These are phyloP conservation scores for Diaporthe nobilis DNA, from an alignment of 2,329 filamentous ascomycete species.

Conservation along the genomic window DNA sequence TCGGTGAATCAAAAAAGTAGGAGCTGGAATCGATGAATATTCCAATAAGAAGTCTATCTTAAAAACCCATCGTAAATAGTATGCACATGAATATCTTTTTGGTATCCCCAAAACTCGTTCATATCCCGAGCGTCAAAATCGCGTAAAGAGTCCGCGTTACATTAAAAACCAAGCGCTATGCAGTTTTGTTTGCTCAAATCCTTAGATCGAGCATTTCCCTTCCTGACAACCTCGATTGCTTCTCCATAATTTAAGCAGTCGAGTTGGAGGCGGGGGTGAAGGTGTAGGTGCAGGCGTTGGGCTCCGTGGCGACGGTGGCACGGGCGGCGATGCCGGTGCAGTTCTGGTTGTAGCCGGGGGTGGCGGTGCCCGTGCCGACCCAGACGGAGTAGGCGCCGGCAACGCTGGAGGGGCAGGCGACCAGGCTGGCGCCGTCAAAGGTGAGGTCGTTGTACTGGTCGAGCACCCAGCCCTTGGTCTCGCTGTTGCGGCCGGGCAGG, in stretches of 20 bases:
- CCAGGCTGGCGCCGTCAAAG: conserved; percentile 60
- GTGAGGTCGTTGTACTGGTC: conserved; percentile 59
- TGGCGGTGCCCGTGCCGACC: conserved; percentile 49
- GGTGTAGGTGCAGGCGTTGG: conserved; percentile 21
- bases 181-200: not conserved
- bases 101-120: not conserved
- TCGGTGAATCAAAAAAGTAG: not conserved
- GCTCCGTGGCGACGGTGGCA: not conserved
- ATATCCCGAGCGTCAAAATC: conserved; percentile 22
- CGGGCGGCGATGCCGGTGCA: conserved; percentile 55
- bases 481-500: conserved; percentile 55
- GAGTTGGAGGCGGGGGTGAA: conserved; percentile 11
- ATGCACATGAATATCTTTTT: conserved; percentile 22
- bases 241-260: not conserved
- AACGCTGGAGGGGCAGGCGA: conserved; percentile 66
- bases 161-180: conserved; percentile 32
- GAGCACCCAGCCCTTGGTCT: conserved; percentile 64
- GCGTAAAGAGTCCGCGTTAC: conserved; percentile 32
- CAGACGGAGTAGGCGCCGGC: conserved; percentile 60
- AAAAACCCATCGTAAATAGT: conserved; percentile 27
- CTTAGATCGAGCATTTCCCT: no score
- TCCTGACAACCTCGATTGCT: no score
- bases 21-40: conserved; percentile 18
- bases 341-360: conserved; percentile 54
- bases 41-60: not conserved